Evolutionary conservation across 2,329 filamentous ascomycete species (phyloP), one percentile per base, ranked within the genome.

Genomic region (Claviceps monticola): DNA sequence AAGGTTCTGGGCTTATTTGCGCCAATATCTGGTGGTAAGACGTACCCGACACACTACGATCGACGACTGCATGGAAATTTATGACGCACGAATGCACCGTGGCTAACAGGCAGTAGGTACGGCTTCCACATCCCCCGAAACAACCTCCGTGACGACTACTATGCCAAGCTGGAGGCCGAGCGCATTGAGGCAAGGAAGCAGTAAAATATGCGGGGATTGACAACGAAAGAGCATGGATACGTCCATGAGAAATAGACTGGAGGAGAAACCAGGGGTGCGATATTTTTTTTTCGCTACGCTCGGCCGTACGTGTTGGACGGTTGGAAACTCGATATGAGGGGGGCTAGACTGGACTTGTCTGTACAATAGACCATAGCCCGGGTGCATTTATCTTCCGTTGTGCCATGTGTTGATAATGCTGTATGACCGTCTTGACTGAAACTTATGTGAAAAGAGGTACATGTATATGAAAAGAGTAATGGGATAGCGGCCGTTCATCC

Each of bases 121-220:
- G 78, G 78, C 65, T 82, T 65, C 71, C 78, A 82, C 70, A 68
- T 80, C 62, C 78, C 78, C 59, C 76, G 78, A 66, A 79, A 75
- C 62, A 65, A 73, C 62, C 72, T 71, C 57, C 78, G 78, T 63
- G 78, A 82, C 68, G 68, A 68, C 66, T 74, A 72, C 74, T 80
- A 80, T 71, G 66, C 66, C 67, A 72, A 78, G 68, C 68, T 80
- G 56, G 78, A 81, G 71, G 71, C 73, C 60, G 66, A 79, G 67
- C 76, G 77, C 54, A 74, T 63, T 50, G 61, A 65, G 54, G 64
- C 29, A 34, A 34, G 66, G 58, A 56, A 59, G 55, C 50, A 59
- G 54, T 61, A 62, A 58, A 56, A 38, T 49, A 9, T n/a, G 19
- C 16, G 9, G 29, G 9, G 9, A 34, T 34, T 4, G 9, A 34